phyloP scores from a whole-genome alignment of 805 yeast genomes.

The Maudiozyma barnettii region DNA sequence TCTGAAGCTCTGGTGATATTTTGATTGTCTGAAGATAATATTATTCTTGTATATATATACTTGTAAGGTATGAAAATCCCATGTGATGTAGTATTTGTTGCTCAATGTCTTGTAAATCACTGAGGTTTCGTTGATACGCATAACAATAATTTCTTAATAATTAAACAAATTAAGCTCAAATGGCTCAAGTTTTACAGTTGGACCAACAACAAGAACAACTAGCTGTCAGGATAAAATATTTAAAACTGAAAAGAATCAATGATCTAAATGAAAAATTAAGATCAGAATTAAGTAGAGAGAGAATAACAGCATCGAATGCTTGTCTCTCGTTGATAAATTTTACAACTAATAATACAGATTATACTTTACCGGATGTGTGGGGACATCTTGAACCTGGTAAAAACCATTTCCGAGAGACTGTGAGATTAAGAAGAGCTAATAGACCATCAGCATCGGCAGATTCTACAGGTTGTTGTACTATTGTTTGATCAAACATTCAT shows the following conservation, averaged over 20 bases:
- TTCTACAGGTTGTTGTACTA: not conserved
- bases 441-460: not conserved
- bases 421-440: not conserved
- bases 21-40: too few relatives aligned
- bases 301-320: conserved; percentile 59
- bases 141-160: too few relatives aligned
- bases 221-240: conserved; percentile 38
- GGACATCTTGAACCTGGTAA: conserved; percentile 32
- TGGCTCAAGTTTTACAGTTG: not conserved
- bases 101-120: too few relatives aligned
- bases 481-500: not conserved
- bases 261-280: conserved; percentile 47
- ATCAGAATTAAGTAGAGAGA: conserved; percentile 41
- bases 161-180: not conserved
- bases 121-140: too few relatives aligned
- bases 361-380: conserved; percentile 33
- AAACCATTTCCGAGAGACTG: conserved; percentile 30
- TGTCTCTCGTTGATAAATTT: conserved; percentile 37
- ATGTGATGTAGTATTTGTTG: too few relatives aligned
- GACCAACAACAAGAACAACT: conserved; percentile 14
- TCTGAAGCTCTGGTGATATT: too few relatives aligned
- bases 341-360: conserved; percentile 30
- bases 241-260: conserved; percentile 52
- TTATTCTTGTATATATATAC: too few relatives aligned
- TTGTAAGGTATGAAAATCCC: too few relatives aligned